Evolutionary conservation across 139 green algal species (phyloP).

Genomic region (Volvox africanus): DNA sequence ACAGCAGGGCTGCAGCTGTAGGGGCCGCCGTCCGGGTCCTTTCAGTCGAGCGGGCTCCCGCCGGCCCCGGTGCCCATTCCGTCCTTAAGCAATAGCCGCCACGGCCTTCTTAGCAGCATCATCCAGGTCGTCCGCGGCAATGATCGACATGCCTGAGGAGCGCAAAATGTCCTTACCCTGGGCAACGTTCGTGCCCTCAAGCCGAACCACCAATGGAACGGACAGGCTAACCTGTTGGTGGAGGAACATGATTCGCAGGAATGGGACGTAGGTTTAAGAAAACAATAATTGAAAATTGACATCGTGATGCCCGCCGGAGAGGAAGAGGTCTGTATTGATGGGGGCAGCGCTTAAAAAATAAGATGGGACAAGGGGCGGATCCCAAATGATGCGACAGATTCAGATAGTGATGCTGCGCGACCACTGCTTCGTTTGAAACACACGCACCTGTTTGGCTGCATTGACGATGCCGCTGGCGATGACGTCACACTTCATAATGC

Average conservation of each 20-base stretch:
- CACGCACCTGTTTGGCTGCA: constrained; percentile 88
- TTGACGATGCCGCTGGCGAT: constrained; percentile 97
- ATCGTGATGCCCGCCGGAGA: no score
- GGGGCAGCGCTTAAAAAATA: no score
- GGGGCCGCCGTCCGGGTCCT: background rate
- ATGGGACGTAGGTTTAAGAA: no score
- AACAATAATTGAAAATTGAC: no score
- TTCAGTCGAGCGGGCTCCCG: background rate
- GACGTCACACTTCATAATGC: constrained; percentile 99
- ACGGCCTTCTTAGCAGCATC: constrained; percentile 97
- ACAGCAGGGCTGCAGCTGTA: no score
- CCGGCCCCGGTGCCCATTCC: no score
- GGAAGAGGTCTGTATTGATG: no score
- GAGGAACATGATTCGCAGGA: no score
- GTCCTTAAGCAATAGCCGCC: constrained; percentile 32
- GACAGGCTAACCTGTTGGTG: constrained; percentile 78
- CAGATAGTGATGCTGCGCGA: no score
- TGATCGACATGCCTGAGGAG: constrained; percentile 84
- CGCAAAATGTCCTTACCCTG: constrained; percentile 93
- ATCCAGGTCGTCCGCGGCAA: constrained; percentile 94
- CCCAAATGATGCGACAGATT: no score
- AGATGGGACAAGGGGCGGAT: no score
- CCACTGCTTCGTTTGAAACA: no score
- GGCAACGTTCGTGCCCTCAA: constrained; percentile 99
- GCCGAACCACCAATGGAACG: constrained; percentile 94